Evolutionary conservation across 306 rosid genomes (phyloP), one percentile per base, ranked within the genome.

Genomic region (Trifolium pratense): DNA sequence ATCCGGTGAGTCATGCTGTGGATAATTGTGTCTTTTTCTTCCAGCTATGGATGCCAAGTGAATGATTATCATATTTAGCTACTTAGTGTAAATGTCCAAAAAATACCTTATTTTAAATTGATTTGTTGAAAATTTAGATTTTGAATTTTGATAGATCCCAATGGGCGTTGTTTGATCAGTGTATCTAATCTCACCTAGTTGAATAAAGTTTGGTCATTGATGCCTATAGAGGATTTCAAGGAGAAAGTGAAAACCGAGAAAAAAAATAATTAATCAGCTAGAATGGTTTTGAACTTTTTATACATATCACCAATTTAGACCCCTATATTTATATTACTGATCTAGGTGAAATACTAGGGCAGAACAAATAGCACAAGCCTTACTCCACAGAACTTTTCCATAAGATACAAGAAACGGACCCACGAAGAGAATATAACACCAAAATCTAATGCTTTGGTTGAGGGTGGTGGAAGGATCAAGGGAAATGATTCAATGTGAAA

Each of bases 1-100:
- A 78, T 94, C 25, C 96, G 99, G 99, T 91, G 79, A 89, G 94
- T 84, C 39, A 70, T 67, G 73, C 23, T 45, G 55, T 61, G 73
- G 60, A 11, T 55, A 15, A 32, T 60, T 72, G 66, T 39, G 34
- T 60, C 52, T 62, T 68, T 67, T 74, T 51, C 55, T 31, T 69
- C n/a, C 12, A 15, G 16, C 36, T 55, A 52, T 63, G 52, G 26
- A 66, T 46, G 57, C 34, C 42, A n/a, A 16, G 42, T 66, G 61
- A 76, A 68, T 79, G 79, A 31, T 72, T 64, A 78, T 21, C 45
- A 42, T 32, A 45, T 62, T 58, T 49, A 29, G 25, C 53, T 49
- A 26, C 9, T 42, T 76, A 46, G 46, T 59, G 60, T 51, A 69
- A 18, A 46, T 71, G 67, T 29, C 46, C 36, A 15, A 59, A 64